Evolutionary conservation across 805 yeast species (phyloP).

Genomic region (Candida taoyuanica): DNA sequence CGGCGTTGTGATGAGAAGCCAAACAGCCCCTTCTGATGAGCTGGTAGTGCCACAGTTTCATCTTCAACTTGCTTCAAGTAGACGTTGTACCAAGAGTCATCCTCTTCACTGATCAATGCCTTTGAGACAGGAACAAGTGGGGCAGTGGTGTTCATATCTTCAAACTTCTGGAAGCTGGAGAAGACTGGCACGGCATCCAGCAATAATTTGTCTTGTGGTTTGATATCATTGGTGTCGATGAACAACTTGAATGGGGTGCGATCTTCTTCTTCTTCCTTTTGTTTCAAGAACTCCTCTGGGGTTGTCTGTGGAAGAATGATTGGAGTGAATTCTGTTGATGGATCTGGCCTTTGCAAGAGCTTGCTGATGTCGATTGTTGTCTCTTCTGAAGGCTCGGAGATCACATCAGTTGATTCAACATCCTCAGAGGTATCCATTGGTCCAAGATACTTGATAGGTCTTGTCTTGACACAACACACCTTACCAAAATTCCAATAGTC

Average conservation of each 20-base stretch:
- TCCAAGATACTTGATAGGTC: slow-evolving; percentile 35
- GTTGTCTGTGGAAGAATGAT: slow-evolving; percentile 15
- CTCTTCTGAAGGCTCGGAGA: slow-evolving; percentile 2
- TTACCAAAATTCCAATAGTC: slow-evolving; percentile 81
- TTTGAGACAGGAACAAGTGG: slow-evolving; percentile 59
- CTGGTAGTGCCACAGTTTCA: slow-evolving; percentile 33
- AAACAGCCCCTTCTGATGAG: slow-evolving; percentile 54
- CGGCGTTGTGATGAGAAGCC: slow-evolving; percentile 41
- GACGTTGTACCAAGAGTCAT: slow-evolving; percentile 58
- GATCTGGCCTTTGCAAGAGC: slow-evolving; percentile 31
- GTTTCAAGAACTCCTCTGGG: slow-evolving; percentile 28
- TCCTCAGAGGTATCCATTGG: no score
- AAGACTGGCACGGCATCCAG: slow-evolving; percentile 32
- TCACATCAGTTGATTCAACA: no score
- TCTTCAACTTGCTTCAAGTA: slow-evolving; percentile 47
- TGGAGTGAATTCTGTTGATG: slow-evolving; percentile 26
- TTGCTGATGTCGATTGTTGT: slow-evolving; percentile 34
- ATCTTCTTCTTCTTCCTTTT: slow-evolving; percentile 3
- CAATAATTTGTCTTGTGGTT: slow-evolving; percentile 31
- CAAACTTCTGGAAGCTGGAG: slow-evolving; percentile 26
- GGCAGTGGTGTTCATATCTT: slow-evolving; percentile 27
- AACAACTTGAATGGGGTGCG: slow-evolving; percentile 31
- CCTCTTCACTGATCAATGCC: slow-evolving; percentile 58
- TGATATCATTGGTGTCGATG: slow-evolving; percentile 29
- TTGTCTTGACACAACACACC: slow-evolving; percentile 55